A percentile compares a stretch with the other conserved stretches of the same genome.
These are phyloP conservation scores for Rusavskia elegans DNA, from an alignment of 495 filamentous ascomycete genomes.

Conservation along the genomic window DNA sequence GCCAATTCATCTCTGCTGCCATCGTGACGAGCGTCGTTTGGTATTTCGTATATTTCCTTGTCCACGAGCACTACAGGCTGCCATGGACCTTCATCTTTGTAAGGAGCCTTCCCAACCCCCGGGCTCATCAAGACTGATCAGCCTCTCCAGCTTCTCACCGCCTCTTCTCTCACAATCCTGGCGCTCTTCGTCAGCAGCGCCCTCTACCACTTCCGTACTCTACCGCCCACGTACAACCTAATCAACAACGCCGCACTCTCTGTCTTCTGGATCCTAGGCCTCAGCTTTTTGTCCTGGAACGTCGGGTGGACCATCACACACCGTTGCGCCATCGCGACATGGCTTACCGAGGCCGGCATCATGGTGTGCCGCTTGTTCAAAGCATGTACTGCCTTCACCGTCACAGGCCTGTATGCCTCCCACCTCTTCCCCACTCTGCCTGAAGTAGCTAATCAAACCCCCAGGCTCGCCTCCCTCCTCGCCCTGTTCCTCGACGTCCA, in stretches of 20 bases:
- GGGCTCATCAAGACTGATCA: not conserved
- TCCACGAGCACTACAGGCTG: conserved; percentile 32
- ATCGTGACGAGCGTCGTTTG: conserved; percentile 42
- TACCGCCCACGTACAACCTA: conserved; percentile 39
- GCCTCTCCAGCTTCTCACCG: conserved; percentile 31
- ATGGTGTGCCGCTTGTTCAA: conserved; percentile 51
- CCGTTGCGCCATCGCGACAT: conserved; percentile 36
- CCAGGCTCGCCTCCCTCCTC: conserved; percentile 4
- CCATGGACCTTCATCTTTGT: conserved; percentile 54
- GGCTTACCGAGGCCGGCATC: conserved; percentile 40
- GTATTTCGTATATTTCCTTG: conserved; percentile 46
- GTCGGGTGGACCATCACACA: conserved; percentile 39
- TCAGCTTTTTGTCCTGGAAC: conserved; percentile 41
- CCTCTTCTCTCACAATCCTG: conserved; percentile 39
- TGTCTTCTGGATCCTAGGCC: conserved; percentile 40
- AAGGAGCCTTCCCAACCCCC: conserved; percentile 4
- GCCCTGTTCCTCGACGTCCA: conserved; percentile 10
- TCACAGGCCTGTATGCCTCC: conserved; percentile 25
- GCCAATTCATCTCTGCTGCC: conserved; percentile 35
- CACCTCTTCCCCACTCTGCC: not conserved
- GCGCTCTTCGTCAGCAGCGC: conserved; percentile 34
- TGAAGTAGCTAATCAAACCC: not conserved
- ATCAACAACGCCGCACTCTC: conserved; percentile 33
- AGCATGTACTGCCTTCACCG: conserved; percentile 45
- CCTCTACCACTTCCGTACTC: conserved; percentile 39